Conservation (phyloP, 2,329 filamentous ascomycete species). For the Alternaria solani region DNA sequence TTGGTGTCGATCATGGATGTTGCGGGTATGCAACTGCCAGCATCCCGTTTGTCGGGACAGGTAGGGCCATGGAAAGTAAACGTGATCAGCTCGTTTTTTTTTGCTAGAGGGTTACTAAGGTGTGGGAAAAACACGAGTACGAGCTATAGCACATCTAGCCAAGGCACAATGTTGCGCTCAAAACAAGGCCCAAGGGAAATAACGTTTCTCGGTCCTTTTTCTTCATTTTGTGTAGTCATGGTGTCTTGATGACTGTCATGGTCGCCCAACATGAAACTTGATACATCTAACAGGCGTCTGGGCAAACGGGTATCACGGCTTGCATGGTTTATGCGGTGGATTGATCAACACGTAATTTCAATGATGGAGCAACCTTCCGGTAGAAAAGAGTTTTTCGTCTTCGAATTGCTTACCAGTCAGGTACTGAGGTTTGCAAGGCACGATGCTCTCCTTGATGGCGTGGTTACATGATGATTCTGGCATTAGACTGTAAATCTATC, state of each 20-base stretch:
- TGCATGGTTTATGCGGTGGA: not conserved
- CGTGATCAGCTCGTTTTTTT: not conserved
- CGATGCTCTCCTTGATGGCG: not conserved
- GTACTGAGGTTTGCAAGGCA: not conserved
- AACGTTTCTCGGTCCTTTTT: not conserved
- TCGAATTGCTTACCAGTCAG: not conserved
- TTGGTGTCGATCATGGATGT: not conserved
- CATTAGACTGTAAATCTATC: not conserved
- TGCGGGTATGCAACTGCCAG: not conserved
- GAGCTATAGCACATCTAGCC: not conserved
- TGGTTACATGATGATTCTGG: not conserved
- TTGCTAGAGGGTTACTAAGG: not conserved
- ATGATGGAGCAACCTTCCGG: not conserved
- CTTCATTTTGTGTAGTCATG: not conserved
- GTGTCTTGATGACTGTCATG: not conserved
- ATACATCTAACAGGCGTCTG: not conserved
- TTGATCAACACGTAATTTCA: not conserved
- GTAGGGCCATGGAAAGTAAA: no score
- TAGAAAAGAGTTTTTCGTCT: not conserved
- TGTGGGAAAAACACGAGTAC: not conserved
- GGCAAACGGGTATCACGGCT: conserved; percentile 1
- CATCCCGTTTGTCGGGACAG: not conserved
- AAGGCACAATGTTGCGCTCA: not conserved
- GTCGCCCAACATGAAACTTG: not conserved
- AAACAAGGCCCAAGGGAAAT: not conserved